Evolutionary conservation across 2,329 filamentous ascomycete genomes (phyloP), one percentile per base, ranked within the genome.

Genomic region (Zasmidium citrigriseum): DNA sequence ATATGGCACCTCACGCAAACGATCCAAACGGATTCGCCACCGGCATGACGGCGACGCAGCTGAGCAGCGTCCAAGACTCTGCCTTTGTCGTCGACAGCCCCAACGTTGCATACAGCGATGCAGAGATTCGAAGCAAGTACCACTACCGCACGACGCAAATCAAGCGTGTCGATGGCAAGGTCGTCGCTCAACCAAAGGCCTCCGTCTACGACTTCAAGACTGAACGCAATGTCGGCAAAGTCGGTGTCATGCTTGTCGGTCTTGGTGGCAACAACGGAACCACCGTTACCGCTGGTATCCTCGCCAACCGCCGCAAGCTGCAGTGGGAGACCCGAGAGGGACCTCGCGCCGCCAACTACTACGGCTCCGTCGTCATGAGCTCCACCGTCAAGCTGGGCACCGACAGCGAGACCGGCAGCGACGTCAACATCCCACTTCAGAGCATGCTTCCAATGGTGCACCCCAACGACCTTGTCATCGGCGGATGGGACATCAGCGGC

Each of bases 181-280:
- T 89, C 75, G 84, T 93, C 60, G 95, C 92, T 61, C 88, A 86
- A 62, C 95, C 95, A 71, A 90, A 90, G 78, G 89, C 96, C 80
- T 95, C 90, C 63, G 80, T 88, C 68, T 99, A 98, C 77, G 89
- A 97, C 82, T 98, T 99, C 89, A 96, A 96, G 84, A 90, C 95
- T 72, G 89, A 96, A 75, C 91, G 93, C 76, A 90, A 90, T 78
- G 85, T 98, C 60, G 91, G 92, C 78, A 96, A 93, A 83, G 86
- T 91, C 67, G 95, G 95, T 73, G 86, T 97, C 81, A 98, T 99
- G 95, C 85, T 99, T 66, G 93, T 99, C 67, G 95, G 95, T 64
- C 93, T 89, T 87, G 95, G 95, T 78, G 95, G 95, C 73, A 99
- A 99, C 86, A 99, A 99, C 75, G 95, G 95, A 66, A 91, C 91